Evolutionary conservation across 164 flowering plant species (phyloP), one percentile per base, ranked within the genome.

Genomic region (Dillenia suffruticosa): DNA sequence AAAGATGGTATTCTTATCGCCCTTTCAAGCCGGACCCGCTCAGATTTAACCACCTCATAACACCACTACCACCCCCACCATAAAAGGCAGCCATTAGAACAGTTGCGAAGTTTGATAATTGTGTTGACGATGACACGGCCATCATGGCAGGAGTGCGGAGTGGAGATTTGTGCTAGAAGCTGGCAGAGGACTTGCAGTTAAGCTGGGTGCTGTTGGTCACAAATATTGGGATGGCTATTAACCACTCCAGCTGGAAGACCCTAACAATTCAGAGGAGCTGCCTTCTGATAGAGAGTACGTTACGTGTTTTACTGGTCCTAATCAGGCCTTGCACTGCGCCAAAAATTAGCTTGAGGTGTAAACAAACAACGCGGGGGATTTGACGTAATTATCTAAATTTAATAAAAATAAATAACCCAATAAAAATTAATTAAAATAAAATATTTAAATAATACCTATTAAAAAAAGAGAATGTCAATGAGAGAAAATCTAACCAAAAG

Each of bases 241-340:
- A 74, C 19, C 70, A 71, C 11, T 74, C 77, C 1, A 74, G 76
- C 59, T 74, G 74, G 77, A 71, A 59, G 62, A 75, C 77, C 5
- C 8, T 71, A 15, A 24, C 43, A 17, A 67, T 68, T 12, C 63
- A 69, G 56, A 63, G 64, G 54, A 58, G 59, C 58, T 74, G 81
- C 64, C 69, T 11, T 50, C 56, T 7, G 49, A 63, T 7, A 49
- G 61, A 2, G 64, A 66, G 11, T 59, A 68, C 19, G 10, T 55
- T 32, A 49, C 71, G 46, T 64, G 59, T 2, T 77, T 74, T 68
- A 52, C 49, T 51, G 56, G 63, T 68, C 51, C 63, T 74, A 43
- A 65, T 49, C 43, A 49, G 13, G 81, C 81, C 12, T 54, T 76
- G 11, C 16, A 56, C 40, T 16, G 62, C 48, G 69, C 62, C 24